phyloP scores from a whole-genome alignment of 2,329 filamentous ascomycete genomes.

The Hymenoscyphus fraxineus region DNA sequence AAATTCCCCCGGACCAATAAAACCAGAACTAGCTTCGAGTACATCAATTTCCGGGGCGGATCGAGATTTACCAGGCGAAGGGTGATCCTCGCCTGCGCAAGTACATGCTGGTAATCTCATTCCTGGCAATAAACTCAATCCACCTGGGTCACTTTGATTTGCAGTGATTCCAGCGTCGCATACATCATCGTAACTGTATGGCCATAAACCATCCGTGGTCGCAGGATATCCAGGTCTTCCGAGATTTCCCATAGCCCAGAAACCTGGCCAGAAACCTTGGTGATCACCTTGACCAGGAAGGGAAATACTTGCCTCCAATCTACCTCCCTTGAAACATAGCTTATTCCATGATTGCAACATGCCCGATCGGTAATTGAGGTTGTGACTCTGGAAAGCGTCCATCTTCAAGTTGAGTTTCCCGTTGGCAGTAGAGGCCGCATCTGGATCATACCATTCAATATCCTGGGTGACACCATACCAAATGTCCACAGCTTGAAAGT shows the following conservation, averaged over 20 bases:
- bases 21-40: slow-evolving; percentile 58
- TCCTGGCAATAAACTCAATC: slow-evolving; percentile 63
- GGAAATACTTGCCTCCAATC: slow-evolving; percentile 66
- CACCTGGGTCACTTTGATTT: slow-evolving; percentile 66
- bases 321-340: slow-evolving; percentile 67
- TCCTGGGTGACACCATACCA: slow-evolving; percentile 71
- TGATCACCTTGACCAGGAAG: slow-evolving; percentile 64
- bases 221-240: slow-evolving; percentile 65
- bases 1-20: slow-evolving; percentile 39
- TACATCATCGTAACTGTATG: slow-evolving; percentile 65
- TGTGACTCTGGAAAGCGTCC: slow-evolving; percentile 61
- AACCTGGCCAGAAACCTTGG: slow-evolving; percentile 70
- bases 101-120: slow-evolving; percentile 69
- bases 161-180: slow-evolving; percentile 69
- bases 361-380: slow-evolving; percentile 64
- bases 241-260: slow-evolving; percentile 73
- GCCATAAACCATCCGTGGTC: slow-evolving; percentile 70
- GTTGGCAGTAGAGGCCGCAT: slow-evolving; percentile 58
- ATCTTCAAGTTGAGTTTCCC: slow-evolving; percentile 62
- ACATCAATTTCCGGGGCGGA: slow-evolving; percentile 70
- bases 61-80: slow-evolving; percentile 59
- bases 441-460: slow-evolving; percentile 69
- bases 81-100: slow-evolving; percentile 61
- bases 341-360: slow-evolving; percentile 75
- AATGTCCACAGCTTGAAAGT: slow-evolving; percentile 62